Evolutionary conservation across 441 rosid species (phyloP), one percentile per base, ranked within the genome.

Genomic region (Bruguiera hainesii): DNA sequence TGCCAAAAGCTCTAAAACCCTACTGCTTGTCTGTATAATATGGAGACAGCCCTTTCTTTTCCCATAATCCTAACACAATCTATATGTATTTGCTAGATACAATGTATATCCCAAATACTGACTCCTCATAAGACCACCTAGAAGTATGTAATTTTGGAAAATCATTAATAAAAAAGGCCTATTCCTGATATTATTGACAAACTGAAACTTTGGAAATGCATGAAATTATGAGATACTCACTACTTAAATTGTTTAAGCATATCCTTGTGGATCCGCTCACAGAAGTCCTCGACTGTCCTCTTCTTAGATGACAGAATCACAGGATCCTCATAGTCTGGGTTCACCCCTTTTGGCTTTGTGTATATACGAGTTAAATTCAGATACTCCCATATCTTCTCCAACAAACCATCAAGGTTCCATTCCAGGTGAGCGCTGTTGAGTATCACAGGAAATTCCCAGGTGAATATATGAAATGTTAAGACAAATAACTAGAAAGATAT

Each of bases 311-410:
- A 94, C 64, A 94, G 71, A 77, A 93, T 90, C n/a, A 93, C 97
- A 5, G 98, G 98, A 71, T 94, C 98, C 74, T 91, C 97, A 63
- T 94, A 91, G 80, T 94, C 98, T 37, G 98, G 97, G 75, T 91
- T 94, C 97, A 91, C 82, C 64, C 96, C 98, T 74, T 94, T 94
- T 20, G 97, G 98, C 73, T 91, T 94, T 3, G 98, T 94, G 76
- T 88, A 91, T 72, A 94, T 94, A 68, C 97, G 89, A 79, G 98
- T 94, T 57, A 94, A 76, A 73, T 77, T 28, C 64, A 94, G 88
- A 83, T 94, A 91, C 71, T 94, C 98, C 97, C 97, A 94, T 74
- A 94, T 77, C 84, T 85, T 91, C 29, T 94, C 97, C 62, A 91
- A 80, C 74, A 91, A 83, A 52, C 99, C 97, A 57, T 94, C 97